Evolutionary conservation across 768 basidiomycete genomes (phyloP).

Genomic region (Exidia glandulosa): DNA sequence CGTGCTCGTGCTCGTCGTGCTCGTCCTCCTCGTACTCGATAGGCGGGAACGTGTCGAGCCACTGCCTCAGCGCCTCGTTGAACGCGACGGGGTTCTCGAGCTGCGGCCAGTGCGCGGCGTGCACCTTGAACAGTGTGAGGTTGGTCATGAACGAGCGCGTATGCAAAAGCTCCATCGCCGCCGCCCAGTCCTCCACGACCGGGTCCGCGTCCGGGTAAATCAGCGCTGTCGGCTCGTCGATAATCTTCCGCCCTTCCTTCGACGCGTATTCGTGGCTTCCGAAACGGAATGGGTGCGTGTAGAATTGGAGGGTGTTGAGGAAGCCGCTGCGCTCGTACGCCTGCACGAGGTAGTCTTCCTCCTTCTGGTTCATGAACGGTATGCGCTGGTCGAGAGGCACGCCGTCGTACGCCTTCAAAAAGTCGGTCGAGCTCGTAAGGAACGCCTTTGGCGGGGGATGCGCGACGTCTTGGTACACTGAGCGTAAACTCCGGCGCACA

Average conservation of each 20-base stretch:
- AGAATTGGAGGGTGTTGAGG: constrained; percentile 51
- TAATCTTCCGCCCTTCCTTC: neutral
- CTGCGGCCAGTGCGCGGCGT: constrained; percentile 58
- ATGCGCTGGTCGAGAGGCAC: constrained; percentile 14
- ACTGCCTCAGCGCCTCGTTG: constrained; percentile 40
- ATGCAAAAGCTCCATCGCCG: constrained; percentile 17
- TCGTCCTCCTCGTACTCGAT: neutral
- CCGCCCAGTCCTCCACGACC: constrained; percentile 32
- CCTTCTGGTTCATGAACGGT: constrained; percentile 45
- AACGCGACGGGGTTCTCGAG: constrained; percentile 44
- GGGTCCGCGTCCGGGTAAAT: constrained; percentile 20
- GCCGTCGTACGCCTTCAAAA: constrained; percentile 33
- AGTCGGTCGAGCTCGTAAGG: constrained; percentile 38
- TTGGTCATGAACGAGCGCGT: constrained; percentile 23
- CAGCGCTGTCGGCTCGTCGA: neutral
- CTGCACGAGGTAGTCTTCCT: constrained; percentile 63
- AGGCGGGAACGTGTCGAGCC: constrained; percentile 30
- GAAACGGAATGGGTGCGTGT: constrained; percentile 26
- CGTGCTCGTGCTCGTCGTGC: neutral
- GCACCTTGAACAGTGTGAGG: constrained; percentile 30
- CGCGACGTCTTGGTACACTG: constrained; percentile 38
- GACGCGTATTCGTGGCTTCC: constrained; percentile 23
- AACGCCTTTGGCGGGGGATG: constrained; percentile 48
- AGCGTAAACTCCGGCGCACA: constrained; percentile 45
- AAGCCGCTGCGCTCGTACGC: constrained; percentile 51